phyloP scores from a whole-genome alignment of 345 rosid genomes.

The Dovyalis caffra region DNA sequence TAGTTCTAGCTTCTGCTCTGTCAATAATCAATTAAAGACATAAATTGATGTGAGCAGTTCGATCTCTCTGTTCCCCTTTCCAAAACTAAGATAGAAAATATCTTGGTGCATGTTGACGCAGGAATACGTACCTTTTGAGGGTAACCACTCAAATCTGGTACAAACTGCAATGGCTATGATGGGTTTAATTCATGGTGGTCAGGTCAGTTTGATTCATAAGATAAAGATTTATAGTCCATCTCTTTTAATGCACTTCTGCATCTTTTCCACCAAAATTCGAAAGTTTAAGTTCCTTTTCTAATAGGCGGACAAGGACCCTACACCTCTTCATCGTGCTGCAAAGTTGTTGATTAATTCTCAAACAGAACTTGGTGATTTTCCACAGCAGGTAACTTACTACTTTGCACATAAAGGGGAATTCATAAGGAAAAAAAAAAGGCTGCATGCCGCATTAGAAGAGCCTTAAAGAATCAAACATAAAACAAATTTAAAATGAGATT shows the following conservation, averaged over 20 bases:
- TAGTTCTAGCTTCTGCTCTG: too few species aligned
- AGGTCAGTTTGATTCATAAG: conserved; percentile 5
- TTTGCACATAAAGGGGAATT: too few species aligned
- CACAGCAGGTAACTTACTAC: conserved; percentile 14
- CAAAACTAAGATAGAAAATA: not conserved
- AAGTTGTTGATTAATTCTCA: conserved; percentile 15
- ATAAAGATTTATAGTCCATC: too few species aligned
- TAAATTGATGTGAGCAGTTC: too few species aligned
- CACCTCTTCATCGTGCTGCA: conserved; percentile 14
- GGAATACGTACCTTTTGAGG: conserved; percentile 20
- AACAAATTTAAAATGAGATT: too few species aligned
- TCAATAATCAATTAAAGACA: too few species aligned
- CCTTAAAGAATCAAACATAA: too few species aligned
- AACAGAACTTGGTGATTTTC: conserved; percentile 16
- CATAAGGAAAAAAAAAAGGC: too few species aligned
- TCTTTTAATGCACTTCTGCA: too few species aligned
- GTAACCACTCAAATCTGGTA: conserved; percentile 18
- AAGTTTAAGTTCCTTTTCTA: too few species aligned
- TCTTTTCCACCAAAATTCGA: too few species aligned
- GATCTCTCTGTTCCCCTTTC: not conserved
- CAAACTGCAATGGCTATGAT: conserved; percentile 25
- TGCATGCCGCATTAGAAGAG: too few species aligned
- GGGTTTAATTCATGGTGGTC: conserved; percentile 23
- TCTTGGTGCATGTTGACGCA: not conserved
- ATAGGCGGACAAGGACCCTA: conserved; percentile 8